Evolutionary conservation across 2,329 filamentous ascomycete species (phyloP).

Genomic region (Apiospora kogelbergensis): DNA sequence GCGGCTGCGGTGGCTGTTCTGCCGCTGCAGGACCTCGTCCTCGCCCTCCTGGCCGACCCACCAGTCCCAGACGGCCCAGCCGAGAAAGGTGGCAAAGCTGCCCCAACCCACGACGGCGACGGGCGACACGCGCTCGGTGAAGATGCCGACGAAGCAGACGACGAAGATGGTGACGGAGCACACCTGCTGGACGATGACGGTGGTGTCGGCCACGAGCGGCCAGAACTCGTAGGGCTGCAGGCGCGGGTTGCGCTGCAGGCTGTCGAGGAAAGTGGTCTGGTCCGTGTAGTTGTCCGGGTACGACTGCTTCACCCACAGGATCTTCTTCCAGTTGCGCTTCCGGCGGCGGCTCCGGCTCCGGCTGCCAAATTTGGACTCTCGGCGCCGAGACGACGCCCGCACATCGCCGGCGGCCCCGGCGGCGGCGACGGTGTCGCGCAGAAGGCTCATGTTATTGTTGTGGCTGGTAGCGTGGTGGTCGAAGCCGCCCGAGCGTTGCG

Average conservation of each 20-base stretch:
- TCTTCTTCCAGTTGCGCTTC: constrained; percentile 85
- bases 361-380: constrained; percentile 50
- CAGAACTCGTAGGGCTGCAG: constrained; percentile 97
- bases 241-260: constrained; percentile 90
- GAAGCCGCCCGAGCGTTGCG: constrained; percentile 49
- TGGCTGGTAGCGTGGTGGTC: constrained; percentile 24
- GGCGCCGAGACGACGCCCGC: constrained; percentile 24
- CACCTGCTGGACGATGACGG: constrained; percentile 95
- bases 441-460: constrained; percentile 15
- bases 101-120: constrained; percentile 86
- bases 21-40: constrained; percentile 37
- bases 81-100: constrained; percentile 77
- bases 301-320: constrained; percentile 96
- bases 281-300: constrained; percentile 99
- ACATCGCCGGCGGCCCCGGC: background rate
- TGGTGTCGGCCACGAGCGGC: constrained; percentile 91
- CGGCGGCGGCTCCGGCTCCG: constrained; percentile 66
- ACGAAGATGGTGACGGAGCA: constrained; percentile 94
- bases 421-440: constrained; percentile 33
- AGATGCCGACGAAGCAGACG: constrained; percentile 90
- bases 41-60: constrained; percentile 77
- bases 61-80: constrained; percentile 88
- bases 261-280: constrained; percentile 92
- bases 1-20: constrained; percentile 37
- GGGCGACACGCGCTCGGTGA: constrained; percentile 82